Evolutionary conservation across 257 asterid genomes (phyloP).

Genomic region (Salvia hispanica): DNA sequence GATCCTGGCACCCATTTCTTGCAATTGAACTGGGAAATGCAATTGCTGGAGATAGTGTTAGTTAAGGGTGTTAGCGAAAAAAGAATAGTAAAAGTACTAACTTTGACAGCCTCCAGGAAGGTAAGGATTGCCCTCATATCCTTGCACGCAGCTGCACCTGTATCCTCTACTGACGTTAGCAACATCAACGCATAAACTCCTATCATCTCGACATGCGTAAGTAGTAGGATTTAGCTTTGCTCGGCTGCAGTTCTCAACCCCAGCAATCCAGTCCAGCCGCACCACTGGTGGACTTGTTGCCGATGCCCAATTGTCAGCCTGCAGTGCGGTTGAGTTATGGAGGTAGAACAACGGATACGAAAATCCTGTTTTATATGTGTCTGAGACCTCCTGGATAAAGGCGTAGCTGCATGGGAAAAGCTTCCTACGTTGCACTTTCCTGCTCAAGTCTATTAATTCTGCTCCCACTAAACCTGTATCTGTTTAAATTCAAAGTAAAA

Average conservation of each 20-base stretch:
- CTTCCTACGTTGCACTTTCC: neutral
- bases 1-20: neutral
- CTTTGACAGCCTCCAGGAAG: neutral
- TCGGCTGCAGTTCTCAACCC: neutral
- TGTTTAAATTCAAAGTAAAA: neutral
- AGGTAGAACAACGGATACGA: neutral
- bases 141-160: slow-evolving; percentile 4
- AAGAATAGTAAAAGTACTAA: too few relatives aligned
- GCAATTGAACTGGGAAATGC: neutral
- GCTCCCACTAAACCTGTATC: neutral
- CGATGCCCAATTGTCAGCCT: neutral
- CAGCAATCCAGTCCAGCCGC: slow-evolving; percentile 18
- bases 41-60: neutral
- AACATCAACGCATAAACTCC: slow-evolving; percentile 5
- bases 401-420: slow-evolving; percentile 19
- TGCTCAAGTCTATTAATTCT: neutral
- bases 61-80: too few relatives aligned
- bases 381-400: neutral
- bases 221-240: neutral
- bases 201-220: slow-evolving; percentile 14
- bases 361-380: neutral
- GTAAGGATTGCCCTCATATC: slow-evolving; percentile 25
- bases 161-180: neutral
- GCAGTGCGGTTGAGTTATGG: neutral
- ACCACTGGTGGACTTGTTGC: neutral